phyloP scores from a whole-genome alignment of 148 eudicot genomes.

The Amaranthus hypochondriacus region DNA sequence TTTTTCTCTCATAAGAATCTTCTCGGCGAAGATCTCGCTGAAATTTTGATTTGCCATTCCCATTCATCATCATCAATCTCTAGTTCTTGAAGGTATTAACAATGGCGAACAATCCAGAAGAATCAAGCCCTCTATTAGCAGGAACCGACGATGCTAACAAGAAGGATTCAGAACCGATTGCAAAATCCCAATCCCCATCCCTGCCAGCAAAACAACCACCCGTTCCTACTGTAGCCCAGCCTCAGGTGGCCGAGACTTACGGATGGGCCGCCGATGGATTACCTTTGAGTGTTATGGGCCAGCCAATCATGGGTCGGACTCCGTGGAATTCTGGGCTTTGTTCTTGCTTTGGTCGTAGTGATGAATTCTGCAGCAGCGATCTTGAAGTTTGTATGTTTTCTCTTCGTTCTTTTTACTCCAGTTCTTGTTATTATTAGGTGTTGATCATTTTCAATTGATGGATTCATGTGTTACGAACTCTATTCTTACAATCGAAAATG shows the following conservation, averaged over 20 bases:
- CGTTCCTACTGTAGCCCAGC: constrained; percentile 21
- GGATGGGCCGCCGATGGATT: constrained; percentile 71
- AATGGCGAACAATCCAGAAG: constrained; percentile 47
- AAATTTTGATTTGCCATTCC: background rate
- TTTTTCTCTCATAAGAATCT: background rate
- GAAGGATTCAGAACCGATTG: background rate
- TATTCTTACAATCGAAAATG: too few species aligned
- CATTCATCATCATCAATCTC: background rate
- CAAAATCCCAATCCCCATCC: constrained; percentile 2
- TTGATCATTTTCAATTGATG: too few species aligned
- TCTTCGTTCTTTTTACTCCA: background rate
- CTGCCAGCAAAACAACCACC: constrained; percentile 27
- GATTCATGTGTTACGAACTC: too few species aligned
- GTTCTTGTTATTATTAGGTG: background rate
- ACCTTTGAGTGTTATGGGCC: constrained; percentile 44
- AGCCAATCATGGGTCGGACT: constrained; percentile 32
- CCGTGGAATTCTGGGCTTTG: constrained; percentile 58
- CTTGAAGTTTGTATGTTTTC: constrained; percentile 82
- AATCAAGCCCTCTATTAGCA: constrained; percentile 52
- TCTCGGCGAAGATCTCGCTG: background rate
- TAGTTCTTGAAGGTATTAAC: background rate
- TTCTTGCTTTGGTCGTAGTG: constrained; percentile 63
- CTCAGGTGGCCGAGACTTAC: constrained; percentile 22
- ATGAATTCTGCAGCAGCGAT: constrained; percentile 72
- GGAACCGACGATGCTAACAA: constrained; percentile 18